Percentiles rank a stretch among this genome's conserved stretches.
Conservation (phyloP, 2,329 filamentous ascomycete genomes). For the Metarhizium rileyi region DNA sequence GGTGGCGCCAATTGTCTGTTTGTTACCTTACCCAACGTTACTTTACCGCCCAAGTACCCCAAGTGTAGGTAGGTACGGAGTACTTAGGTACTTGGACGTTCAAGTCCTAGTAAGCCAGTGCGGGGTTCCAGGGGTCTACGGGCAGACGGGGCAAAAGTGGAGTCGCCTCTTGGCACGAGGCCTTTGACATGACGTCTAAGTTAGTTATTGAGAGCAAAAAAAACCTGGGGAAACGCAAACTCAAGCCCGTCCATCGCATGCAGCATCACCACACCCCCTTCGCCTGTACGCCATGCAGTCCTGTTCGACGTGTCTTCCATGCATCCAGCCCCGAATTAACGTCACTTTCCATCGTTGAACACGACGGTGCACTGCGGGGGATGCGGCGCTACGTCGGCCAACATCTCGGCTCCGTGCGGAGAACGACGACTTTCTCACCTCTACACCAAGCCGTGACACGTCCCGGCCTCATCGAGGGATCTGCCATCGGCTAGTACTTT, state of each 20-base stretch:
- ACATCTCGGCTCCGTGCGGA: slow-evolving; percentile 2
- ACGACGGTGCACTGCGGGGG: background rate
- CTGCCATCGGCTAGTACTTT: too few relatives aligned
- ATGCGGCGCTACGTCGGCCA: slow-evolving; percentile 1
- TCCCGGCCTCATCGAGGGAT: too few relatives aligned
- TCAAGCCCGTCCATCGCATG: background rate
- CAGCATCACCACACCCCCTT: background rate
- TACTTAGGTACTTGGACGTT: background rate
- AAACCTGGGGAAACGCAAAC: background rate
- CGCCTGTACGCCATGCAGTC: background rate
- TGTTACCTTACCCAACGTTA: background rate
- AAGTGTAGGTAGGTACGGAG: too few relatives aligned
- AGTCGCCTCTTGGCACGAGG: too few relatives aligned
- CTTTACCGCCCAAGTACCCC: background rate
- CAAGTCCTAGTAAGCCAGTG: slow-evolving; percentile 2
- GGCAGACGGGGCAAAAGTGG: background rate
- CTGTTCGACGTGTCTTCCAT: slow-evolving; percentile 1
- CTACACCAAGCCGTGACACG: slow-evolving; percentile 1
- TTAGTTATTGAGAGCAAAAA: background rate
- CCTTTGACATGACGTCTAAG: too few relatives aligned
- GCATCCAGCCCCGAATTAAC: background rate
- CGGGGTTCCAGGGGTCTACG: slow-evolving; percentile 7
- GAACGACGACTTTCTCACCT: background rate
- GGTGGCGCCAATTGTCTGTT: background rate
- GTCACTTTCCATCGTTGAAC: background rate